A percentile compares a stretch with the other conserved stretches of the same genome.
phyloP scores from a whole-genome alignment of 768 basidiomycete genomes.

The Kwoniella bestiolae region DNA sequence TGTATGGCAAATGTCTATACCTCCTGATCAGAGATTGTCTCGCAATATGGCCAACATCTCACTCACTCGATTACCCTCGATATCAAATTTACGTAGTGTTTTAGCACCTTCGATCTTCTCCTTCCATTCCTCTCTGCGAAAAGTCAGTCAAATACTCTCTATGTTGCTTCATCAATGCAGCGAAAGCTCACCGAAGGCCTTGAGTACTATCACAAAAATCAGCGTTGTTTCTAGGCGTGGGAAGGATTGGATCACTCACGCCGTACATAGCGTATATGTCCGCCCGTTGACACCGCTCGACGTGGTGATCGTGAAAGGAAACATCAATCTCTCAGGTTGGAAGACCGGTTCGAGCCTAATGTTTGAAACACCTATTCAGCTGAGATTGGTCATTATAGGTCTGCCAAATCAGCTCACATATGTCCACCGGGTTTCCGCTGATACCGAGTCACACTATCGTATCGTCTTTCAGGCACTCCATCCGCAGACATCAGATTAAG shows the following conservation, averaged over 20 bases:
- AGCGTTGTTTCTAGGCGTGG: background rate
- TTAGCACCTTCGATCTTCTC: conserved; percentile 48
- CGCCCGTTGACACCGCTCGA: conserved; percentile 23
- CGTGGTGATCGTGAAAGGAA: conserved; percentile 46
- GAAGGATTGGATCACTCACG: conserved; percentile 26
- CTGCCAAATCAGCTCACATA: conserved; percentile 9
- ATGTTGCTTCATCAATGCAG: background rate
- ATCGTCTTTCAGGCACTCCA: conserved; percentile 45
- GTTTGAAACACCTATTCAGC: too few species aligned
- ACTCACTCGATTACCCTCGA: conserved; percentile 48
- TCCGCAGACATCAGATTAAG: conserved; percentile 35
- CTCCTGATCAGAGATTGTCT: background rate
- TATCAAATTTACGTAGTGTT: conserved; percentile 44
- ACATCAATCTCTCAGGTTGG: conserved; percentile 48
- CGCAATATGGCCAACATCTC: background rate
- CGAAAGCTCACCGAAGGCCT: conserved; percentile 28
- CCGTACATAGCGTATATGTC: conserved; percentile 47
- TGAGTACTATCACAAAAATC: conserved; percentile 17
- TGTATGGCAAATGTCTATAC: conserved; percentile 42
- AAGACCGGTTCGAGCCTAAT: conserved; percentile 34
- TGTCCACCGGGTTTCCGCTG: conserved; percentile 17
- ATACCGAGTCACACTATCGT: conserved; percentile 36
- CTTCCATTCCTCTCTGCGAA: conserved; percentile 42
- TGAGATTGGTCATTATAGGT: too few species aligned
- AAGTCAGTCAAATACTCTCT: background rate